These are phyloP conservation scores for Entomophthora muscae DNA, from an alignment of 371 early-diverging fungal genomes.

Conservation along the genomic window DNA sequence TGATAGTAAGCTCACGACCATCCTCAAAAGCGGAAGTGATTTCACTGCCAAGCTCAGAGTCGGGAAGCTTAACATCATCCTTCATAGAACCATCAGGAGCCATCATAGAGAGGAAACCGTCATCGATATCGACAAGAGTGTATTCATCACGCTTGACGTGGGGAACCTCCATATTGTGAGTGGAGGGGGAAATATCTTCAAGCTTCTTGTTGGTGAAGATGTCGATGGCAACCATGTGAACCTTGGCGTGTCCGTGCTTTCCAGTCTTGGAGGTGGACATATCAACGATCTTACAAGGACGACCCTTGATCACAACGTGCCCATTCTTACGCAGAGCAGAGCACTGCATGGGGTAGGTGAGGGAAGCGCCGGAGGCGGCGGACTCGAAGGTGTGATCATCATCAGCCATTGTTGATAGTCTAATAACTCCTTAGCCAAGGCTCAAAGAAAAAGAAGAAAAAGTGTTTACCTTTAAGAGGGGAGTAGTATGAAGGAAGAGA, in stretches of 20 bases:
- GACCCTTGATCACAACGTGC: constrained; percentile 92
- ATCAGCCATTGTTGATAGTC: constrained; percentile 18
- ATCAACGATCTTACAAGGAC: constrained; percentile 98
- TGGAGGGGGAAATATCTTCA: constrained; percentile 95
- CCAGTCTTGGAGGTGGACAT: constrained; percentile 92
- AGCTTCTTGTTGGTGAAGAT: constrained; percentile 92
- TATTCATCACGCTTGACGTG: constrained; percentile 77
- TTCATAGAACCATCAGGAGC: constrained; percentile 54
- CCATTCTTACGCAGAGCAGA: constrained; percentile 98
- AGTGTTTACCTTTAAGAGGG: no score
- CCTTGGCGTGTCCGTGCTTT: constrained; percentile 99
- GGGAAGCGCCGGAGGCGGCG: constrained; percentile 71
- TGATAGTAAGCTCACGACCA: constrained; percentile 65
- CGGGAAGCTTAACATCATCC: constrained; percentile 91
- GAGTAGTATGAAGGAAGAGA: no score
- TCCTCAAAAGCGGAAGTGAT: constrained; percentile 53
- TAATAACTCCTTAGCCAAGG: no score
- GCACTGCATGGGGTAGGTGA: constrained; percentile 95
- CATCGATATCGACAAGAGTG: constrained; percentile 73
- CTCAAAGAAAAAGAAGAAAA: no score
- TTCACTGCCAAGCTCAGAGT: constrained; percentile 65
- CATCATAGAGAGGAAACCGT: constrained; percentile 86
- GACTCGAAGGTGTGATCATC: constrained; percentile 48
- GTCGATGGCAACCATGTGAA: constrained; percentile 86
- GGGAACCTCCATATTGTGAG: constrained; percentile 99